phyloP scores from a whole-genome alignment of 2,329 filamentous ascomycete species.

The Graphilbum sp. region DNA sequence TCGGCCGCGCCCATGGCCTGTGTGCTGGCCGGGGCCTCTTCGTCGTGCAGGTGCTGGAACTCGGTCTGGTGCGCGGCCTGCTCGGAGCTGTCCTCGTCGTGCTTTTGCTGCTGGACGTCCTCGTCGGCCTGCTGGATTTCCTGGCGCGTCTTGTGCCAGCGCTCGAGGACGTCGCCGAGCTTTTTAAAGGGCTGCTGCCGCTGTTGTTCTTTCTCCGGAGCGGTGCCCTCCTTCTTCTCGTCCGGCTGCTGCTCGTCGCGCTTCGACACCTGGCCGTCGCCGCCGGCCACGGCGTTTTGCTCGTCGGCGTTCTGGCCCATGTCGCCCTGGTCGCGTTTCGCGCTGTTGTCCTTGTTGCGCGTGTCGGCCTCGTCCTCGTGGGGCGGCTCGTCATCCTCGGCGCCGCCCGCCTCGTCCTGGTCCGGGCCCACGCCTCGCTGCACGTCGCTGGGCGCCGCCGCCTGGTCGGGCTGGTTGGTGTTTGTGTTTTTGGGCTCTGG shows the following conservation, averaged over 20 bases:
- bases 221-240: no score
- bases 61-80: conserved; percentile 67
- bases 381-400: conserved; percentile 5
- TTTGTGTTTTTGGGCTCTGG: conserved; percentile 24
- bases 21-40: conserved; percentile 65
- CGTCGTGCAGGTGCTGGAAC: conserved; percentile 83
- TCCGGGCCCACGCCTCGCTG: conserved; percentile 50
- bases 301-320: conserved; percentile 50
- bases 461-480: conserved; percentile 29
- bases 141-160: conserved; percentile 77
- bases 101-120: conserved; percentile 24
- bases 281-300: conserved; percentile 34
- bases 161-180: conserved; percentile 79
- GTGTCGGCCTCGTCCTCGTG: conserved; percentile 3
- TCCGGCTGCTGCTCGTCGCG: conserved; percentile 28
- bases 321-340: conserved; percentile 50
- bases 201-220: no score
- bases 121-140: conserved; percentile 51
- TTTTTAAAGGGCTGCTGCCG: conserved; percentile 71
- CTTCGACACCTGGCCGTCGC: conserved; percentile 39
- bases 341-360: conserved; percentile 32
- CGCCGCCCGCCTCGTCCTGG: conserved; percentile 34
- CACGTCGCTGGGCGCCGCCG: conserved; percentile 44
- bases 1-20: conserved; percentile 82
- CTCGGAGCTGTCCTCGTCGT: conserved; percentile 26